These are phyloP conservation scores for Discostella pseudostelligera DNA, from an alignment of 108 stramenopile species.

Conservation along the genomic window DNA sequence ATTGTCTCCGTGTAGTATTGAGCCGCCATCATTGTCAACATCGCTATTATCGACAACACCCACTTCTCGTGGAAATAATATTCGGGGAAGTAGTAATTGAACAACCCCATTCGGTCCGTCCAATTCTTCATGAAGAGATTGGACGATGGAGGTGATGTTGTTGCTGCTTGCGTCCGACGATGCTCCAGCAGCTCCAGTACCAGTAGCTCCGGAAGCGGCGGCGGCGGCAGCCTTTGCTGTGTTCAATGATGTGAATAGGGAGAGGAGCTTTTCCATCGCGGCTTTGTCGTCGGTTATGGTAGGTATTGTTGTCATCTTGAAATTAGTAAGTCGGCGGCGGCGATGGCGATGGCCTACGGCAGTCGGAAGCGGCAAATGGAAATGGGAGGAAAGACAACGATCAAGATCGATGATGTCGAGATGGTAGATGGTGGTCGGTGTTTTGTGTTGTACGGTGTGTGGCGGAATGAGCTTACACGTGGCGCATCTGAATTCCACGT, in stretches of 20 bases:
- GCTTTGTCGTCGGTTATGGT: neutral
- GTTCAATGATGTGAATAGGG: slow-evolving; percentile 15
- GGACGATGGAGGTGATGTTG: slow-evolving; percentile 10
- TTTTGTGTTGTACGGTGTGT: too few relatives aligned
- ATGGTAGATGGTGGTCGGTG: too few relatives aligned
- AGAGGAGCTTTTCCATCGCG: neutral
- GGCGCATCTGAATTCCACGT: too few relatives aligned
- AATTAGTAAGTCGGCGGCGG: too few relatives aligned
- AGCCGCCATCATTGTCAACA: neutral
- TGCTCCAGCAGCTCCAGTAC: neutral
- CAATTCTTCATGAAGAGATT: slow-evolving; percentile 28
- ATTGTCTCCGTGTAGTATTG: slow-evolving; percentile 11
- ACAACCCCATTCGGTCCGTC: slow-evolving; percentile 30
- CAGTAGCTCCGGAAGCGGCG: slow-evolving; percentile 2
- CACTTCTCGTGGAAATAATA: too few relatives aligned
- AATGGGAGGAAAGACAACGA: too few relatives aligned
- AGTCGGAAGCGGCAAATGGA: too few relatives aligned
- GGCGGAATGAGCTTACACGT: too few relatives aligned
- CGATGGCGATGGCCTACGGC: too few relatives aligned
- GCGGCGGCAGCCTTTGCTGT: neutral
- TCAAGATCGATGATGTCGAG: too few relatives aligned
- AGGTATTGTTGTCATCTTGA: slow-evolving; percentile 1
- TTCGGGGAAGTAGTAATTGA: slow-evolving; percentile 6
- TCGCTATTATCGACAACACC: slow-evolving; percentile 21
- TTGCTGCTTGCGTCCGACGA: slow-evolving; percentile 5